Base-by-base conservation (phyloP, 2,329 filamentous ascomycete species). In the Beauveria sp. region DNA sequence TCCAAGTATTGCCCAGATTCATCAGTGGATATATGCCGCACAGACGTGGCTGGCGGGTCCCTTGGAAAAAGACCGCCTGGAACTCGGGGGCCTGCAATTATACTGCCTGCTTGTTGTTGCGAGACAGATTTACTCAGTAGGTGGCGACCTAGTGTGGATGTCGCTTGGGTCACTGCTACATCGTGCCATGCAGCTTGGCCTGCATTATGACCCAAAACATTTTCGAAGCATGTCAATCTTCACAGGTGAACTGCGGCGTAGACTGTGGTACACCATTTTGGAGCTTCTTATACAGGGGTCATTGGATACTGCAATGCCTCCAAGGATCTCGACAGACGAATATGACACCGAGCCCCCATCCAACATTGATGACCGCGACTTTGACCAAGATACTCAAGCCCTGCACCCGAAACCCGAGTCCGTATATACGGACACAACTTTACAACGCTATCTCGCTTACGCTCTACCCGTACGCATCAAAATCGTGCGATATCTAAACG, bases 241-340 rank as follows among this genome's bases (percentile, higher is more conserved):
- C 3, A 70, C 75, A 46, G 70, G 70, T 0, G 76, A 79, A 57
- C 14, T 76, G 0, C 74, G 77, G 5, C 66, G 76, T 30, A 69
- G 77, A 20, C 65, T 79, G 2, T 80, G 77, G 77, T 73, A 73
- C 2, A 77, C 76, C 7, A 72, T 78, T 12, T 61, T 79, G 10
- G 77, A 79, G 60, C 63, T 79, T 51, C 64, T 65, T 3, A 65
- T 74, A 0, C 76, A 78, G 63, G 67, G 74, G 0, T 71, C 73
- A 2, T 50, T 78, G 3, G 76, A 78, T 57, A 66, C 74, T 0
- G 70, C 70, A 5, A 74, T 76, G 71, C 74, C 74, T 1, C 73
- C 75, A 0, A 68, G 71, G 26, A 74, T 78, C 10, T 72, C 72
- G 0, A 61, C 70, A 0, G 70, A 74, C 4, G 75, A 78, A n/a